Base-by-base conservation (phyloP, 495 filamentous ascomycete species). In the Trichocladium uniseriatum region DNA sequence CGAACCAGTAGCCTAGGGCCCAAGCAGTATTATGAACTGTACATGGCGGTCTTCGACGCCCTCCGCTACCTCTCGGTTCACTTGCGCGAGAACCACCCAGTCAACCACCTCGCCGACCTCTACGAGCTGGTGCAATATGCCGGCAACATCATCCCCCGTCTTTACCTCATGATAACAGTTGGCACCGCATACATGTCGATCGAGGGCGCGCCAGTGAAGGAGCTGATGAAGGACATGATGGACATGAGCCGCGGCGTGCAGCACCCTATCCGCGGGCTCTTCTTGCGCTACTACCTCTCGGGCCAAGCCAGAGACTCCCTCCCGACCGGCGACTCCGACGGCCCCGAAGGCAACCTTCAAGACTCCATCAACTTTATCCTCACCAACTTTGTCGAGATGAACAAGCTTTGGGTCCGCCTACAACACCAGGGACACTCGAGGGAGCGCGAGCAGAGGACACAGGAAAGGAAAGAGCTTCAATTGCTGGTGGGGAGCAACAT, bases 161-260 rank as follows among this genome's bases (percentile, higher is more conserved):
- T 98, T 40, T 98, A 97, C 63, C 81, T 98, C 43, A 98, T 98
- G 92, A 88, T 98, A 58, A 97, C 92, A 0, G 92, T 98, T 19
- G 92, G 92, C 29, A 98, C 92, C 4, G 92, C 95, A 28, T 98
- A 98, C 70, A 98, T 98, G 92, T 82, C 87, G 9, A 91, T 98
- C 56, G 86, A 92, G 63, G 92, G 95, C 79, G 94, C 92, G 38
- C 92, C 92, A 4, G 91, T 98, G 53, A 98, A 98, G 70, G 92
- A 98, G 71, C 89, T 98, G 48, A 98, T 98, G 92, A 98, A 98
- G 68, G 92, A 98, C 63, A 98, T 98, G 92, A 98, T 98, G 92
- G 92, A 98, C 70, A 98, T 98, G 92, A 95, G 87, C 67, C 79
- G 92, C 53, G 92, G 92, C 40, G 88, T 98, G 24, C 92, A 98